A percentile compares a stretch with the other conserved stretches of the same genome.
phyloP scores from a whole-genome alignment of 352 stramenopile species.

The Phytophthora pisi region DNA sequence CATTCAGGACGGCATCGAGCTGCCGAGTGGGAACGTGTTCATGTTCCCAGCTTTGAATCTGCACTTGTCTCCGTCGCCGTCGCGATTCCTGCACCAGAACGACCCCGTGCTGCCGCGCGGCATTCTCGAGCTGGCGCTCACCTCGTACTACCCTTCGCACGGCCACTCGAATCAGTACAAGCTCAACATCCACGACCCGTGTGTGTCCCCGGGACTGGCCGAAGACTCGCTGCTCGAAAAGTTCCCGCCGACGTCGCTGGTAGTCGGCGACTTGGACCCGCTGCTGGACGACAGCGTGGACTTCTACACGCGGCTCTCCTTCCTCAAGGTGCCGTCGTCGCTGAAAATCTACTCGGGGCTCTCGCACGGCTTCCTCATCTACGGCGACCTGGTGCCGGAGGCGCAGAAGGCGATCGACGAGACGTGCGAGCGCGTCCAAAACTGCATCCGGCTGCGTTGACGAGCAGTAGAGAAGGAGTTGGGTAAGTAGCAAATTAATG shows the following conservation, averaged over 20 bases:
- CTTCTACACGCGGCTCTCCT: conserved; percentile 87
- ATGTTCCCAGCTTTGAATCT: conserved; percentile 92
- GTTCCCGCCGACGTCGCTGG: conserved; percentile 82
- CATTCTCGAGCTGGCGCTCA: conserved; percentile 82
- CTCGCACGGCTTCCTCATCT: conserved; percentile 89
- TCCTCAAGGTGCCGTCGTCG: conserved; percentile 75
- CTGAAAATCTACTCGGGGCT: conserved; percentile 87
- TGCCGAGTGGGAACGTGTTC: conserved; percentile 85
- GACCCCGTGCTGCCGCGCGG: conserved; percentile 84
- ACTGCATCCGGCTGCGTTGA: conserved; percentile 50
- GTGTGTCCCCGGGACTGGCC: conserved; percentile 82
- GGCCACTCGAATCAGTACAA: conserved; percentile 89
- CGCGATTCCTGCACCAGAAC: conserved; percentile 87
- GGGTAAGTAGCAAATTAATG: not conserved
- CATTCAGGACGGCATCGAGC: conserved; percentile 73
- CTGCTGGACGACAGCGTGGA: conserved; percentile 91
- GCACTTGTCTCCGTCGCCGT: conserved; percentile 86
- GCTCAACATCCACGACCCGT: conserved; percentile 87
- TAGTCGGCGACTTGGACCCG: conserved; percentile 88
- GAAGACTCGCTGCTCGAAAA: conserved; percentile 76
- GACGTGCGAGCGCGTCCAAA: conserved; percentile 78
- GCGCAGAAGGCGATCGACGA: conserved; percentile 84
- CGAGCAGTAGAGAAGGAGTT: not conserved
- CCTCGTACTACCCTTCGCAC: conserved; percentile 86
- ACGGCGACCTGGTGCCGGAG: conserved; percentile 80